These are phyloP conservation scores for Didymella exigua DNA, from an alignment of 2,329 filamentous ascomycete genomes.

Conservation along the genomic window DNA sequence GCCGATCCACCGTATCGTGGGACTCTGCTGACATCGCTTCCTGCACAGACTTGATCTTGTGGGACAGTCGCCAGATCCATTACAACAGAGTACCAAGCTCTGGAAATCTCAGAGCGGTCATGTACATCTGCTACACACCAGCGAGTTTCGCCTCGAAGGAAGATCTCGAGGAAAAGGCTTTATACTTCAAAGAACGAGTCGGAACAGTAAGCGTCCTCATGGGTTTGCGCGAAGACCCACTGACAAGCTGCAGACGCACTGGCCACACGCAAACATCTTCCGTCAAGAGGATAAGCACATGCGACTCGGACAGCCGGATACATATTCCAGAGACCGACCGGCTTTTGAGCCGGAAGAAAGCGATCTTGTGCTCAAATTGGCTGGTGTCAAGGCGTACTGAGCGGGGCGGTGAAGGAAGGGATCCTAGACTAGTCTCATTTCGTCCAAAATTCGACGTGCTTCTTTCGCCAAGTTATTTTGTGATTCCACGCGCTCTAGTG, in stretches of 20 bases:
- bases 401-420: neutral
- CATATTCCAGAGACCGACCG: neutral
- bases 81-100: constrained; percentile 32
- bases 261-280: neutral
- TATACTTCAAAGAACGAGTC: neutral
- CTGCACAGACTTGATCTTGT: constrained; percentile 50
- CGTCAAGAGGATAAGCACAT: neutral
- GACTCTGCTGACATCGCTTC: neutral
- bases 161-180: constrained; percentile 22
- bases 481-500: neutral
- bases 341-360: neutral
- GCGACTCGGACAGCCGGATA: neutral
- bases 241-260: neutral
- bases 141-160: constrained; percentile 19
- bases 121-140: constrained; percentile 29
- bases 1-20: too few species aligned
- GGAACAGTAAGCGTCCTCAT: neutral
- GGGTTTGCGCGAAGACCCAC: neutral
- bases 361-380: neutral
- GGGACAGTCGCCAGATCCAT: constrained; percentile 58
- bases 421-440: neutral
- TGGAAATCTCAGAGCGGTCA: constrained; percentile 20
- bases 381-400: neutral
- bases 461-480: neutral
- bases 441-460: neutral